Percentiles rank a stretch among this genome's conserved stretches.
phyloP scores from a whole-genome alignment of 1,284 basidiomycete species.

The Cutaneotrichosporon arboriforme region DNA sequence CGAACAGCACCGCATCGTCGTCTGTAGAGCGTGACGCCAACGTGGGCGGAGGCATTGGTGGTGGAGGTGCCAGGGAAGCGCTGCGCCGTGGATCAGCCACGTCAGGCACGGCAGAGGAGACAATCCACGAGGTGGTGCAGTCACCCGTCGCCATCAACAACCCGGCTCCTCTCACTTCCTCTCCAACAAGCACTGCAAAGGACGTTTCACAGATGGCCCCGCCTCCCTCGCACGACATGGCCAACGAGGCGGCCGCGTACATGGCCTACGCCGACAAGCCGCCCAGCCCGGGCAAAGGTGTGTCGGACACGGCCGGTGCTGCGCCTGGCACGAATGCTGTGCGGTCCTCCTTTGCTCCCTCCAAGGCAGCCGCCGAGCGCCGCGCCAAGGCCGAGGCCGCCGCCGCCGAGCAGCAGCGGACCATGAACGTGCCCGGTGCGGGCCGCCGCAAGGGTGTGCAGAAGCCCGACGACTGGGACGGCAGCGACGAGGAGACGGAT shows the following conservation, averaged over 20 bases:
- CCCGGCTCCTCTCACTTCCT: too few species aligned
- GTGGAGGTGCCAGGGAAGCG: too few species aligned
- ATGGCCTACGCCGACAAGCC: conserved; percentile 38
- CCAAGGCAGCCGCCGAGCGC: conserved; percentile 70
- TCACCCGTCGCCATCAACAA: background rate
- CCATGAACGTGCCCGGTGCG: conserved; percentile 46
- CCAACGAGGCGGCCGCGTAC: conserved; percentile 37
- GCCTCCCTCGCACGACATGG: conserved; percentile 18
- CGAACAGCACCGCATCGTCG: too few species aligned
- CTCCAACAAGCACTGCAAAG: background rate
- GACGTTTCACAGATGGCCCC: background rate
- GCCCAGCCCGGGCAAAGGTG: background rate
- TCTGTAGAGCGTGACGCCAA: too few species aligned
- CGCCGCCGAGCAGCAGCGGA: conserved; percentile 59
- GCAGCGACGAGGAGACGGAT: conserved; percentile 69
- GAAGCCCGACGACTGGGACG: conserved; percentile 31
- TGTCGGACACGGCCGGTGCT: too few species aligned
- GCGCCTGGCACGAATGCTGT: conserved; percentile 34
- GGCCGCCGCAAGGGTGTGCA: conserved; percentile 11
- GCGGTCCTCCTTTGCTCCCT: conserved; percentile 76
- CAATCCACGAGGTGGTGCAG: background rate
- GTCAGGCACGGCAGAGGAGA: background rate
- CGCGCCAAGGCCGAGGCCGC: conserved; percentile 69
- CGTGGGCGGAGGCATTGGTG: too few species aligned
- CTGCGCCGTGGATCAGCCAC: background rate